Evolutionary conservation across 2,329 filamentous ascomycete species (phyloP).

Genomic region (Cladosporium velox): DNA sequence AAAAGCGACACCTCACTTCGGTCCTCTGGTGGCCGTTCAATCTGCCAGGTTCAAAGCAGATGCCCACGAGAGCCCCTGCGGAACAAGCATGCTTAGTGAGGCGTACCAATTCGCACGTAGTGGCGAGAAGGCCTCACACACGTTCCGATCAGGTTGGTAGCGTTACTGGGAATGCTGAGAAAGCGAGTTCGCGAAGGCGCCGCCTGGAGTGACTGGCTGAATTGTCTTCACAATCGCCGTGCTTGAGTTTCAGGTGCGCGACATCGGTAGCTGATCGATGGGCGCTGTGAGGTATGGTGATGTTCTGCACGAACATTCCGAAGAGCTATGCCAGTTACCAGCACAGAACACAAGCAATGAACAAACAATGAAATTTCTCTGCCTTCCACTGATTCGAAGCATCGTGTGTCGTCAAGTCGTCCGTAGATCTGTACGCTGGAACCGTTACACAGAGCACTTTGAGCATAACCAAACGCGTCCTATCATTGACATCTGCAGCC

Average conservation of each 20-base stretch:
- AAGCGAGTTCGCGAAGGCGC: not conserved
- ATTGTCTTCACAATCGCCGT: not conserved
- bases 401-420: not conserved
- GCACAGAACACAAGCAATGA: no score
- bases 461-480: not conserved
- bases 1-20: not conserved
- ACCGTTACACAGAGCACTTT: not conserved
- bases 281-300: not conserved
- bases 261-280: not conserved
- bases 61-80: not conserved
- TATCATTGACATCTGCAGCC: not conserved
- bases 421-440: not conserved
- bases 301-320: not conserved
- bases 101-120: not conserved
- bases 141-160: not conserved
- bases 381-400: not conserved
- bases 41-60: not conserved
- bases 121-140: not conserved
- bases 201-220: not conserved
- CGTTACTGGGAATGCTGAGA: not conserved
- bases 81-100: not conserved
- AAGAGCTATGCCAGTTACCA: not conserved
- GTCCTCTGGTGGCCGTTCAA: not conserved
- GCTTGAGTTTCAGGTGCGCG: not conserved
- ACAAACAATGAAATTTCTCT: not conserved